Evolutionary conservation across 192 early-diverging fungal genomes (phyloP).

Genomic region (Dissophora globulifera): DNA sequence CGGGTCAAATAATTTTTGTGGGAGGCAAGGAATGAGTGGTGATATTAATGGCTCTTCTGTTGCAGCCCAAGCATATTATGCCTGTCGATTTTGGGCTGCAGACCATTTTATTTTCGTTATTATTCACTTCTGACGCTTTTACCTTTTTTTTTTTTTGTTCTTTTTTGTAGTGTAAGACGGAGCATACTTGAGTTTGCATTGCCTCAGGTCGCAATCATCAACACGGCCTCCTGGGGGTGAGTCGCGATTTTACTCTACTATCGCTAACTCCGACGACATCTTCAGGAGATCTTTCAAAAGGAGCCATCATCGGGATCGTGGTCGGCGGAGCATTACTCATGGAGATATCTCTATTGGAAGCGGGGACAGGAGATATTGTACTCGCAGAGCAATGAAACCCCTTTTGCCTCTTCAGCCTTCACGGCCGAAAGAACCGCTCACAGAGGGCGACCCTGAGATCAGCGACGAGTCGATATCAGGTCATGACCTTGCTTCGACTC

Average conservation of each 20-base stretch:
- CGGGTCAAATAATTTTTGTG: no score
- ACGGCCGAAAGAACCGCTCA: background rate
- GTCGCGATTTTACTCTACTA: slow-evolving; percentile 1
- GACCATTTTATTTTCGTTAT: no score
- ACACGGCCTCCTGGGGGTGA: slow-evolving; percentile 26
- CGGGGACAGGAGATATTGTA: background rate
- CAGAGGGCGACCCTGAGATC: background rate
- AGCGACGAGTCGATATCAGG: background rate
- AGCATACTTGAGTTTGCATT: slow-evolving; percentile 14
- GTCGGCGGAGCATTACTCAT: background rate
- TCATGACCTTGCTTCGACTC: background rate
- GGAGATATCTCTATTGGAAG: background rate
- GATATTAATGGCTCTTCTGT: no score
- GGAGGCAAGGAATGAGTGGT: no score
- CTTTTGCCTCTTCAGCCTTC: background rate
- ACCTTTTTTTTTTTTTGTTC: no score
- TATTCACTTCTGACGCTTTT: no score
- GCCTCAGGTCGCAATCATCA: slow-evolving; percentile 34
- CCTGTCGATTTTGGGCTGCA: no score
- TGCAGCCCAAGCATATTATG: no score
- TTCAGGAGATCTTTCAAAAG: background rate
- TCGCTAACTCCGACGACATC: background rate
- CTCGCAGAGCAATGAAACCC: background rate
- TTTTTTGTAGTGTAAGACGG: slow-evolving; percentile 13
- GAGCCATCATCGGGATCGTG: slow-evolving; percentile 18